A percentile compares a stretch with the other conserved stretches of the same genome.
These are phyloP conservation scores for Phylloporus arenicola DNA, from an alignment of 768 basidiomycete species.

Conservation along the genomic window DNA sequence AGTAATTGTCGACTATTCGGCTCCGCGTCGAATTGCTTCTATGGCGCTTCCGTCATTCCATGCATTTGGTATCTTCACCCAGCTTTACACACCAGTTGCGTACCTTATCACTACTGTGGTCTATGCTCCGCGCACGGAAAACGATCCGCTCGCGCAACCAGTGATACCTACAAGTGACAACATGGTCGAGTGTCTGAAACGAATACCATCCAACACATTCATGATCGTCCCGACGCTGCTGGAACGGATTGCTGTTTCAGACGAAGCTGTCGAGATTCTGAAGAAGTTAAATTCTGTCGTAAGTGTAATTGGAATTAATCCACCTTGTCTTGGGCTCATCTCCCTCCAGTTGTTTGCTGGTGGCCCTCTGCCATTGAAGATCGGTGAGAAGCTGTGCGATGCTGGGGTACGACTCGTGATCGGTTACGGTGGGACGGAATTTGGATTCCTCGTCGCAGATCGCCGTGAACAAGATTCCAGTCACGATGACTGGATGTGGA, in stretches of 20 bases:
- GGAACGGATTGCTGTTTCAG: slow-evolving; percentile 31
- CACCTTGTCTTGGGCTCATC: not conserved
- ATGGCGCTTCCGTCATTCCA: slow-evolving; percentile 30
- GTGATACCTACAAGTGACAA: slow-evolving; percentile 36
- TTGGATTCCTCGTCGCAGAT: slow-evolving; percentile 6
- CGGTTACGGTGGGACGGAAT: slow-evolving; percentile 36
- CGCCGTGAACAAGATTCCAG: slow-evolving; percentile 8
- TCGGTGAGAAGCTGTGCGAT: slow-evolving; percentile 30
- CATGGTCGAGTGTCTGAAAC: slow-evolving; percentile 32
- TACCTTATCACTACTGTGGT: slow-evolving; percentile 15
- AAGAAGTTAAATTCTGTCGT: slow-evolving; percentile 28
- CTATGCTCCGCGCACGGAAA: slow-evolving; percentile 23
- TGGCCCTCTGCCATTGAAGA: slow-evolving; percentile 31
- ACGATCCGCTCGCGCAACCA: slow-evolving; percentile 25
- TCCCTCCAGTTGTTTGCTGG: slow-evolving; percentile 32
- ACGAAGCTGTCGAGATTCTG: slow-evolving; percentile 22
- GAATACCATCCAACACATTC: slow-evolving; percentile 27
- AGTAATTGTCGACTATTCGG: not conserved
- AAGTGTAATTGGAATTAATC: not conserved
- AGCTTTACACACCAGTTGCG: slow-evolving; percentile 19
- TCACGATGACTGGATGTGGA: slow-evolving; percentile 33
- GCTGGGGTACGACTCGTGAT: slow-evolving; percentile 30
- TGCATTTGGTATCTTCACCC: slow-evolving; percentile 12
- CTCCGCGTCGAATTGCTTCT: slow-evolving; percentile 12
- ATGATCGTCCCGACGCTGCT: slow-evolving; percentile 37